Evolutionary conservation across 1,284 basidiomycete genomes (phyloP), one percentile per base, ranked within the genome.

Genomic region (Chalciporus sp.): DNA sequence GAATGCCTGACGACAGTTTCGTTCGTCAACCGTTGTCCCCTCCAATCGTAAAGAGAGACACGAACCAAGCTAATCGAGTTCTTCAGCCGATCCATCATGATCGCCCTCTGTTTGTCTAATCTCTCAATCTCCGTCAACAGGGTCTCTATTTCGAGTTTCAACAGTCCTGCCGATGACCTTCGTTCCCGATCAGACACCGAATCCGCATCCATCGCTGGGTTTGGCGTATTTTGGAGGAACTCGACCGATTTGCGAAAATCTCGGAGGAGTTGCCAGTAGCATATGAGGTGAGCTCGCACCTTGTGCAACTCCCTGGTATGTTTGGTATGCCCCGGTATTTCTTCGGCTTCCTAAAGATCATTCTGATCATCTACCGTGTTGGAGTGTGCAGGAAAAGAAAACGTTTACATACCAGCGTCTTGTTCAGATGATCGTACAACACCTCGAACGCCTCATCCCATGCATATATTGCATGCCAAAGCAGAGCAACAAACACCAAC

Each of bases 361-460:
- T 14, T 14, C 11, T 14, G 4, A 33, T 33, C 31, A 33, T 33
- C 12, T 33, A 33, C 31, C 31, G 31, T 12, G 31, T 2, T 2
- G 14, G 5, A 4, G 14, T 33, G 12, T 4, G 14, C 14, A 33
- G 31, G 14, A 5, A 33, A 33, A 33, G 31, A 4, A 33, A 33
- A 14, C 6, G 4, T 3, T 53, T 51, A 78, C 79, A 54, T 79
- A 65, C 43, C 60, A 65, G 49, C 4, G 19, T 42, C 29, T 42
- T 43, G 33, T 72, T 74, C 27, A 81, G 76, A 58, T 81, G 74
- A 2, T 65, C 55, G 51, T 77, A 78, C 26, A 80, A 63, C 45
- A 69, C 64, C 53, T 81, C 79, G n/a, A 81, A 60, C 0, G 78
- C 73, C 58, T 81, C 73, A 53, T 82, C 80, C 78, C 79, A 82